A percentile compares a stretch with the other conserved stretches of the same genome.
These are phyloP conservation scores for Microcera coccophila DNA, from an alignment of 2,329 filamentous ascomycete genomes.

Conservation along the genomic window DNA sequence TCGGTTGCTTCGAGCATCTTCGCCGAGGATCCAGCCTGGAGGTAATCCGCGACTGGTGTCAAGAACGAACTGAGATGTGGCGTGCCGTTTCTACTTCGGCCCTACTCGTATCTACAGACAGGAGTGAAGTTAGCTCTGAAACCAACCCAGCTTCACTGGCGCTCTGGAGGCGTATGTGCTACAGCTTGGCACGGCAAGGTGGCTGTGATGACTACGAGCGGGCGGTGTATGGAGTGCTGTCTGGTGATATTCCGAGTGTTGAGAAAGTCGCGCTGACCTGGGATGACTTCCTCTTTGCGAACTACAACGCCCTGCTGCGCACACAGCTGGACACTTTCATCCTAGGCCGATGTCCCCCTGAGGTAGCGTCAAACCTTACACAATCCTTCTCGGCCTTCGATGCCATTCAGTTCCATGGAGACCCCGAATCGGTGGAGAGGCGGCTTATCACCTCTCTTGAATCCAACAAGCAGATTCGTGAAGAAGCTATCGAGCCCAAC, in stretches of 20 bases:
- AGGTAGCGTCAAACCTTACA: constrained; percentile 49
- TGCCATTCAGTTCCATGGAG: constrained; percentile 59
- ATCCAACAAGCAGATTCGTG: constrained; percentile 49
- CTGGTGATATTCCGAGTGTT: constrained; percentile 75
- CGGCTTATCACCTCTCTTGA: constrained; percentile 60
- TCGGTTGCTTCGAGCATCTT: constrained; percentile 90
- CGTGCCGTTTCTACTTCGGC: constrained; percentile 78
- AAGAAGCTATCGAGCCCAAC: constrained; percentile 61
- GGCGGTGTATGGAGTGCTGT: constrained; percentile 86
- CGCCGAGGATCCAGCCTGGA: constrained; percentile 73
- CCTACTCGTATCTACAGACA: constrained; percentile 54
- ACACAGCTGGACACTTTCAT: constrained; percentile 75
- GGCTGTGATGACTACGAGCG: constrained; percentile 74
- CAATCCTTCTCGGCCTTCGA: constrained; percentile 63
- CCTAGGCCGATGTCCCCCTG: constrained; percentile 50
- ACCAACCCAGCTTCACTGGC: constrained; percentile 44
- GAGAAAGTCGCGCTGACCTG: constrained; percentile 72
- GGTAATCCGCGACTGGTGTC: constrained; percentile 79
- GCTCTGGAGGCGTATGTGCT: constrained; percentile 78
- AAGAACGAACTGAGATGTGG: constrained; percentile 83
- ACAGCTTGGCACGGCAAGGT: constrained; percentile 63
- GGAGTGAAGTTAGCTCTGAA: constrained; percentile 38
- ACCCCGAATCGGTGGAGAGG: constrained; percentile 48
- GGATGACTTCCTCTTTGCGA: constrained; percentile 83
- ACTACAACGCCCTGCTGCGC: constrained; percentile 81